phyloP scores from a whole-genome alignment of 2,329 filamentous ascomycete species.

The Paecilomyces sp. region DNA sequence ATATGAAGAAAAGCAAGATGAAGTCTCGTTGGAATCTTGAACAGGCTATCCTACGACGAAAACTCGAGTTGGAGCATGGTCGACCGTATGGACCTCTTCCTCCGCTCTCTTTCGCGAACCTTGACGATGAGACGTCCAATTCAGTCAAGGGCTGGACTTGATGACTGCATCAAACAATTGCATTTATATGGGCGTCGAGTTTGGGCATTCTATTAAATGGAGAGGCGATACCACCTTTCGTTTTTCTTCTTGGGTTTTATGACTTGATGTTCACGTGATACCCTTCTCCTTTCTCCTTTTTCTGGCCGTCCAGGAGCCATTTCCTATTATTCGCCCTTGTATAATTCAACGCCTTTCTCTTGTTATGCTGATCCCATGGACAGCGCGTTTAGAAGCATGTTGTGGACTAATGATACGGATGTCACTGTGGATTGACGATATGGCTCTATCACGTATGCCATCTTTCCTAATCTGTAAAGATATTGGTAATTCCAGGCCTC shows the following conservation, averaged over 20 bases:
- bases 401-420: not conserved
- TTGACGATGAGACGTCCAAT: conserved; percentile 18
- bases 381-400: not conserved
- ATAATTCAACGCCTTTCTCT: not conserved
- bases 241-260: conserved; percentile 7
- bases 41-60: conserved; percentile 33
- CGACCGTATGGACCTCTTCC: conserved; percentile 32
- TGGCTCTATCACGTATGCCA: not conserved
- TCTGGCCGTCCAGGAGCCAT: not conserved
- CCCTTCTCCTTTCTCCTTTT: conserved; percentile 13
- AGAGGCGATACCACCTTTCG: not conserved
- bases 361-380: not conserved
- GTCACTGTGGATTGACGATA: not conserved
- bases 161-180: conserved; percentile 3
- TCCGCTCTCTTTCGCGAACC: conserved; percentile 24
- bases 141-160: conserved; percentile 14
- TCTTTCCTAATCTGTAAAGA: not conserved
- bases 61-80: conserved; percentile 28
- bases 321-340: not conserved
- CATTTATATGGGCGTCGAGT: not conserved
- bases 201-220: not conserved
- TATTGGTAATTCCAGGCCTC: not conserved
- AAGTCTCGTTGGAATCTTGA: conserved; percentile 35
- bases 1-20: conserved; percentile 26
- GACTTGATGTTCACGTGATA: conserved; percentile 19